Percentiles rank a stretch among this genome's conserved stretches.
These are phyloP conservation scores for Trichoderma sp. DNA, from an alignment of 2,329 filamentous ascomycete genomes.

Conservation along the genomic window DNA sequence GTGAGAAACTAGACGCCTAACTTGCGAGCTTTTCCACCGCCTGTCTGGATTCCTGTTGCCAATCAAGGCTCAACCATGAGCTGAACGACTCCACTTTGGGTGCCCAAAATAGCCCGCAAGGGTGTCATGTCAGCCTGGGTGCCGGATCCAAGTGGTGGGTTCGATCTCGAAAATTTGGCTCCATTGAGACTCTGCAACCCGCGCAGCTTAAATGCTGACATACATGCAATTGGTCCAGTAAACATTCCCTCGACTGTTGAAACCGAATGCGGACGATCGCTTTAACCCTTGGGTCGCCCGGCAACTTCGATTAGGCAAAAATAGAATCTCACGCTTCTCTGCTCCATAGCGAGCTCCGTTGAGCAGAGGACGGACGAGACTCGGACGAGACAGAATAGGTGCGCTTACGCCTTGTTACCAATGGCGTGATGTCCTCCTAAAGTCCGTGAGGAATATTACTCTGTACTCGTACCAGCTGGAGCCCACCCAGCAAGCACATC, in stretches of 20 bases:
- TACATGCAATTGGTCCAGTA: conserved; percentile 1
- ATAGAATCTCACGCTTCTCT: conserved; percentile 13
- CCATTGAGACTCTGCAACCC: conserved; percentile 1
- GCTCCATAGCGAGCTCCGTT: neutral
- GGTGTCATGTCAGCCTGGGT: neutral
- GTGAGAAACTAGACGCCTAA: neutral
- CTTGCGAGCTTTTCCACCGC: neutral
- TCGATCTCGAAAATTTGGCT: conserved; percentile 1
- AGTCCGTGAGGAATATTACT: neutral
- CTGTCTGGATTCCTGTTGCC: neutral
- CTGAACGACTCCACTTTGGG: conserved; percentile 7
- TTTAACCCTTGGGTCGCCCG: neutral
- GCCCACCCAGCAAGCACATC: neutral
- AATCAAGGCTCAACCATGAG: conserved; percentile 6
- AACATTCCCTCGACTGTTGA: neutral
- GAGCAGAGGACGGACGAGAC: neutral
- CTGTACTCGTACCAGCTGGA: neutral
- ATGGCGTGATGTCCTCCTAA: neutral
- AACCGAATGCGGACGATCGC: neutral
- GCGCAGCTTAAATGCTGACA: conserved; percentile 16
- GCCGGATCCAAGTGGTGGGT: conserved; percentile 9
- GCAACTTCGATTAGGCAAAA: neutral
- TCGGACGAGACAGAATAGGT: neutral
- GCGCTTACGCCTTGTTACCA: neutral
- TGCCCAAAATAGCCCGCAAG: conserved; percentile 17